A percentile compares a stretch with the other conserved stretches of the same genome.
Conservation (phyloP, 441 rosid genomes). For the Manihot esculenta region DNA sequence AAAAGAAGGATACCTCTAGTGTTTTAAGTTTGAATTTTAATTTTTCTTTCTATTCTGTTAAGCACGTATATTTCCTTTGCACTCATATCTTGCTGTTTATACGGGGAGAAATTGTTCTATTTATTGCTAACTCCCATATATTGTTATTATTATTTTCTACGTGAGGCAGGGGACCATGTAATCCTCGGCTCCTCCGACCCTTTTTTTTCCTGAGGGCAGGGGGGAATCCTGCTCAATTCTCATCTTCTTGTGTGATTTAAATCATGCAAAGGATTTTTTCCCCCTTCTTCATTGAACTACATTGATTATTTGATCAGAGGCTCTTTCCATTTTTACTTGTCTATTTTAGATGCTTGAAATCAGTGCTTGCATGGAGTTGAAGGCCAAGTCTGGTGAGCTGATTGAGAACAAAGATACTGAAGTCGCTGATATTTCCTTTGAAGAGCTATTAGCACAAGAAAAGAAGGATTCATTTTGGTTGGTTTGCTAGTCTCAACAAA, state of each 20-base stretch:
- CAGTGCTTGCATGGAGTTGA: conserved; percentile 57
- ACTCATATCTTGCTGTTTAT: too few species aligned
- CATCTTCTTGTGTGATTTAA: background rate
- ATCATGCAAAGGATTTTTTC: background rate
- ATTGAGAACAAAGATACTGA: conserved; percentile 47
- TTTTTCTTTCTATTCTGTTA: background rate
- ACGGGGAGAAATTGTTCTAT: too few species aligned
- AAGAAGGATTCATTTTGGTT: conserved; percentile 90
- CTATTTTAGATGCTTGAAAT: conserved; percentile 67
- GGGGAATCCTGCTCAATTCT: too few species aligned
- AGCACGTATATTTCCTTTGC: background rate
- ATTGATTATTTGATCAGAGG: background rate
- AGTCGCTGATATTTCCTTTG: conserved; percentile 71
- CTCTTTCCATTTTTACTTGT: conserved; percentile 10
- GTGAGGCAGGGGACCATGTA: too few species aligned
- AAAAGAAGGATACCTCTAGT: background rate
- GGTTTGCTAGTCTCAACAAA: conserved; percentile 26
- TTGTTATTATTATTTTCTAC: background rate
- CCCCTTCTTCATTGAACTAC: background rate
- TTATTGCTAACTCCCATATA: background rate
- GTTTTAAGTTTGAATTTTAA: background rate
- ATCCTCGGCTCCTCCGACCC: background rate
- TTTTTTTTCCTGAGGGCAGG: too few species aligned
- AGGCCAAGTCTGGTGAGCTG: conserved; percentile 44
- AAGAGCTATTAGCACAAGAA: conserved; percentile 84